phyloP scores from a whole-genome alignment of 306 rosid genomes.

The Cyclanthera cordifolia region DNA sequence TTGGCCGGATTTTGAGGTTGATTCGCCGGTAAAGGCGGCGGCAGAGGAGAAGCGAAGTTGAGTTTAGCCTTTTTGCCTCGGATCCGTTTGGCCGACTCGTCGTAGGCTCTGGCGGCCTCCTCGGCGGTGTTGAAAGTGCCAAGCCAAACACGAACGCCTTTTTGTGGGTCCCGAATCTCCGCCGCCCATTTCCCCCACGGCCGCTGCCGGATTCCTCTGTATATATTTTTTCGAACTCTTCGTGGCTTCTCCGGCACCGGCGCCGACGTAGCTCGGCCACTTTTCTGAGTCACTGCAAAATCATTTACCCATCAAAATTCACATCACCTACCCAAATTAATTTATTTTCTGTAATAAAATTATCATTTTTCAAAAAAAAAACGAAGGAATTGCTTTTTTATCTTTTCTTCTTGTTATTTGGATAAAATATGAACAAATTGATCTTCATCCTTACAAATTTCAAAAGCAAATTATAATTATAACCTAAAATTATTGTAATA shows the following conservation, averaged over 20 bases:
- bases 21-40: slow-evolving; percentile 8
- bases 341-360: not conserved
- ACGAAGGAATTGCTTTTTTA: not conserved
- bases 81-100: slow-evolving; percentile 64
- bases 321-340: not conserved
- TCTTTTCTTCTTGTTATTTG: not conserved
- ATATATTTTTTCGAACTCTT: slow-evolving; percentile 46
- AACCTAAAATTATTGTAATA: no score
- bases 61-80: slow-evolving; percentile 89
- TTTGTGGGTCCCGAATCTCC: slow-evolving; percentile 80
- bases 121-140: slow-evolving; percentile 24
- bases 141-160: slow-evolving; percentile 86
- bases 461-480: not conserved
- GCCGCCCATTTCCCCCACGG: slow-evolving; percentile 99
- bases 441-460: not conserved
- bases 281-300: slow-evolving; percentile 6
- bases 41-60: slow-evolving; percentile 31
- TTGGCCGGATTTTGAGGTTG: slow-evolving; percentile 16
- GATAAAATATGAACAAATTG: not conserved
- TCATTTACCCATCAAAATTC: not conserved
- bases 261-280: not conserved
- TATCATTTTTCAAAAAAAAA: not conserved
- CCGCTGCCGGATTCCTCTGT: slow-evolving; percentile 88
- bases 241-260: not conserved
- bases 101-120: slow-evolving; percentile 85